Evolutionary conservation across 164 flowering plant genomes (phyloP), one percentile per base, ranked within the genome.

Genomic region (Stephania cephalantha): DNA sequence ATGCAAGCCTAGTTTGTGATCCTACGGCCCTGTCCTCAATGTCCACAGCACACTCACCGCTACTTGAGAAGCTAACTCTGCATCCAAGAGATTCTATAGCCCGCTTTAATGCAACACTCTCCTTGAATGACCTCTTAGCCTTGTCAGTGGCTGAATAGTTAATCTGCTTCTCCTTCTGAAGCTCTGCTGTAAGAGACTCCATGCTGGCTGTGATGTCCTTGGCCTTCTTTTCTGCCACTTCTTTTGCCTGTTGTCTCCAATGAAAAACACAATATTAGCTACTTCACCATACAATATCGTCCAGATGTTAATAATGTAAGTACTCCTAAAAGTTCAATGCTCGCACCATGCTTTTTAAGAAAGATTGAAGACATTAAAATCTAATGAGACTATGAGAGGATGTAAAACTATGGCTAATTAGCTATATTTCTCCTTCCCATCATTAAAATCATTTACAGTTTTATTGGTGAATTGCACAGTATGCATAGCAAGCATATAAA

Each of bases 11-110:
- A 50, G 77, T 86, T 45, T 82, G 83, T 61, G 73, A 68, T 45
- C 79, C 87, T 22, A 63, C 71, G n/a, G 83, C 82, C 25, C 70
- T 75, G 78, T 79, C 82, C 75, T 86, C 95, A 35, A 91, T 77
- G 77, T 88, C 91, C 72, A 93, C 84, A 25, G 83, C 83, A 70
- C 90, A 86, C 52, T 89, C 95, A 8, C 97, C 95, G 75, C 72
- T 80, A 69, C 82, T 83, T 11, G 97, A 85, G 75, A 91, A 87
- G 48, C 88, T 84, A 76, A 94, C 93, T 75, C 86, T 92, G 86
- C 97, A 96, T 9, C 99, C 98, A 29, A 91, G 81, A 25, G 97
- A 90, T 81, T 91, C 86, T 55, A 96, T 77, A 44, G 98, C 99
- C 55, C 98, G 85, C 82, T 88, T 91, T 72, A 96, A 88, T 74